Conservation (phyloP, 2,329 filamentous ascomycete species). For the Leptodontidium sp. region DNA sequence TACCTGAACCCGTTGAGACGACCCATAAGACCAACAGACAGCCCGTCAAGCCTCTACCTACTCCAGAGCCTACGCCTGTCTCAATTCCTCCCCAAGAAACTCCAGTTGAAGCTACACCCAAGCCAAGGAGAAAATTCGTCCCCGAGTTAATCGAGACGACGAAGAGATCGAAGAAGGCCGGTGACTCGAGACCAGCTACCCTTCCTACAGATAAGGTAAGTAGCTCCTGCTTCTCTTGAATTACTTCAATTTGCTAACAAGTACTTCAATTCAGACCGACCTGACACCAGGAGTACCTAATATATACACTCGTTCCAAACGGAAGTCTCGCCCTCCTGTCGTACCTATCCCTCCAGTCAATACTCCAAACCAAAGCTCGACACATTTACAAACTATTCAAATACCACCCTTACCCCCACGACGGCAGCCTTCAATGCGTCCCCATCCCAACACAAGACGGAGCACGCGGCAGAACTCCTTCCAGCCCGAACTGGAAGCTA, state of each 20-base stretch:
- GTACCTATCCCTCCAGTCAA: conserved; percentile 58
- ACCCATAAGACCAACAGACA: conserved; percentile 64
- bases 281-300: conserved; percentile 45
- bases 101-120: conserved; percentile 46
- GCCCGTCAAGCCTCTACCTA: conserved; percentile 51
- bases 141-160: conserved; percentile 86
- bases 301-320: conserved; percentile 43
- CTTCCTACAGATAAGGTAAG: conserved; percentile 75
- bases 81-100: conserved; percentile 50
- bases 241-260: conserved; percentile 23
- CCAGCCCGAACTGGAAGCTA: conserved; percentile 51
- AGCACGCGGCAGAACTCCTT: conserved; percentile 52
- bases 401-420: conserved; percentile 50
- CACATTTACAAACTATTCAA: conserved; percentile 42
- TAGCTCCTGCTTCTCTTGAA: conserved; percentile 52
- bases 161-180: conserved; percentile 72
- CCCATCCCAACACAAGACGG: conserved; percentile 52
- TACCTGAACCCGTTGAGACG: conserved; percentile 76
- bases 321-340: conserved; percentile 37
- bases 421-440: conserved; percentile 51
- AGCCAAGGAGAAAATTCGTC: conserved; percentile 63
- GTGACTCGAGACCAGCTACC: conserved; percentile 69
- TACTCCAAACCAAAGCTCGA: conserved; percentile 50
- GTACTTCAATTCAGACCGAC: conserved; percentile 39
- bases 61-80: conserved; percentile 65